Evolutionary conservation across 345 rosid species (phyloP).

Genomic region (Euphorbia tirucalli): DNA sequence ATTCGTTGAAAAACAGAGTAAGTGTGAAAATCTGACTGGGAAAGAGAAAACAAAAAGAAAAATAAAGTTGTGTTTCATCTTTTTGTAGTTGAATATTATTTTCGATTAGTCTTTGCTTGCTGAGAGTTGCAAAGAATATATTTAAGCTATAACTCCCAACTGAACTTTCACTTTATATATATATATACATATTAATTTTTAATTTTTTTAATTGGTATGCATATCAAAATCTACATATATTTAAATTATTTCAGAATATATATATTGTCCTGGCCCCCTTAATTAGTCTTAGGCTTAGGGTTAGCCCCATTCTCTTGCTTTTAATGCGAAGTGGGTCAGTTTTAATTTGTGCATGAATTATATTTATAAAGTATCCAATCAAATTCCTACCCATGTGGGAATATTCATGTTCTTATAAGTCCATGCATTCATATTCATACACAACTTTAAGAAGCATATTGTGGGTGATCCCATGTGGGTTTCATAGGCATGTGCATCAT

Average conservation of each 20-base stretch:
- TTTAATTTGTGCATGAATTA: conserved; percentile 3
- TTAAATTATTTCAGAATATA: no score
- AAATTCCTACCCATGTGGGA: conserved; percentile 5
- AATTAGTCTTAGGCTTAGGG: neutral
- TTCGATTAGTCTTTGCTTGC: conserved; percentile 49
- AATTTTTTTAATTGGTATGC: no score
- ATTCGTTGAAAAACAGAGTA: conserved; percentile 23
- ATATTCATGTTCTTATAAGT: neutral
- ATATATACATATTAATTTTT: no score
- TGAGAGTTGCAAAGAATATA: conserved; percentile 46
- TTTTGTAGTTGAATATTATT: conserved; percentile 27
- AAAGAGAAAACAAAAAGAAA: conserved; percentile 19
- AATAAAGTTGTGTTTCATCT: conserved; percentile 28
- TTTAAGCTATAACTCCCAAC: neutral
- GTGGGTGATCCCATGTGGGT: conserved; percentile 3
- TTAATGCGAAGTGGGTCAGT: conserved; percentile 22
- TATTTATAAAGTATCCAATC: neutral
- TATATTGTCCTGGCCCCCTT: no score
- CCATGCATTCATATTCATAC: conserved; percentile 1
- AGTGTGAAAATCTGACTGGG: conserved; percentile 33
- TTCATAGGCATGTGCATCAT: conserved; percentile 11
- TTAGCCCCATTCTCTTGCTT: conserved; percentile 17
- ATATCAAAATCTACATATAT: no score
- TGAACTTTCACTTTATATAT: no score
- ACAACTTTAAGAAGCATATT: neutral